Conservation (phyloP, 2,329 filamentous ascomycete species). For the Aspergillus latus region DNA sequence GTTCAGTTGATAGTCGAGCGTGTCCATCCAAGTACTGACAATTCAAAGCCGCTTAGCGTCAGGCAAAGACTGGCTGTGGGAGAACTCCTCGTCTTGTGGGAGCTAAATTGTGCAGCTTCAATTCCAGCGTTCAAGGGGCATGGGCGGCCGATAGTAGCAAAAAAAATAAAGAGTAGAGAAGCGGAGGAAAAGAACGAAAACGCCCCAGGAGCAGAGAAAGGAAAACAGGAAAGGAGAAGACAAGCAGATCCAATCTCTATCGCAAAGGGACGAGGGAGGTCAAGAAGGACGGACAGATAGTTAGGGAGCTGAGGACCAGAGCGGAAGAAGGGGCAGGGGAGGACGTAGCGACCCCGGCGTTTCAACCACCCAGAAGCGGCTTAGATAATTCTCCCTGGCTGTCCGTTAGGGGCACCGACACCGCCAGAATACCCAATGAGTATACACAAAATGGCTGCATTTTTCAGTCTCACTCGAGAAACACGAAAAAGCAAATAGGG, state of each 20-base stretch:
- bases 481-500: background rate
- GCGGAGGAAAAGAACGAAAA: constrained; percentile 15
- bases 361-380: constrained; percentile 22
- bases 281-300: background rate
- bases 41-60: constrained; percentile 16
- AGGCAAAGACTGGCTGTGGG: constrained; percentile 7
- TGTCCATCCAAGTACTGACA: constrained; percentile 12
- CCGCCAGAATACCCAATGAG: constrained; percentile 3
- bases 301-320: constrained; percentile 11
- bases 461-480: background rate
- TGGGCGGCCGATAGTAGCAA: constrained; percentile 19
- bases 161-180: constrained; percentile 20
- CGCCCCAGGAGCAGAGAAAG: constrained; percentile 15
- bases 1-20: constrained; percentile 4
- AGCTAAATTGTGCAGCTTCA: constrained; percentile 14
- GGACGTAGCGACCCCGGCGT: constrained; percentile 23
- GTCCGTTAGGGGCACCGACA: constrained; percentile 2
- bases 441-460: background rate
- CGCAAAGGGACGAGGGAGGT: constrained; percentile 3
- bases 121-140: constrained; percentile 20
- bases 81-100: constrained; percentile 15
- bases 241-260: constrained; percentile 12
- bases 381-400: constrained; percentile 24
- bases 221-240: constrained; percentile 16
- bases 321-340: constrained; percentile 13